Percentiles rank a stretch among this genome's conserved stretches.
Conservation (phyloP, 208 protist genomes). For the Acanthamoeba triangularis region DNA sequence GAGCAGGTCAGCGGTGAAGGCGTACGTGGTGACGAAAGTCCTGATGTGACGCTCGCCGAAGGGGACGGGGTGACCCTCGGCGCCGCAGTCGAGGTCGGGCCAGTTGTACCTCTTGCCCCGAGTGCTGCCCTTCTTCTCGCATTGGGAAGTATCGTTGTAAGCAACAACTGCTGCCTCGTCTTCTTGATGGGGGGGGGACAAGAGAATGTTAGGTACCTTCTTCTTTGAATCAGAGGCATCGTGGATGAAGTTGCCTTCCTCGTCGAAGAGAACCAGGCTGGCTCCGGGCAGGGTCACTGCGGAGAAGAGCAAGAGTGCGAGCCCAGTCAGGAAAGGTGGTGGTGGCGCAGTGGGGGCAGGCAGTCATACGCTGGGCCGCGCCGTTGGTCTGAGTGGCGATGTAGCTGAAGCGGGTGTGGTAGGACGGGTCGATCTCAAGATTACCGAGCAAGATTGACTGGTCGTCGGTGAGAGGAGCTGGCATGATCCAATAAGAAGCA, state of each 20-base stretch:
- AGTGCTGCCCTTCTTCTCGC: background rate
- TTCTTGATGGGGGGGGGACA: no score
- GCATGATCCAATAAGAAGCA: no score
- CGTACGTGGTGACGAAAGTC: background rate
- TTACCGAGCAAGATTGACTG: background rate
- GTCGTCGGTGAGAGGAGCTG: background rate
- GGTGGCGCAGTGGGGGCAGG: background rate
- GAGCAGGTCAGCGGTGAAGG: background rate
- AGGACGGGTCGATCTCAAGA: background rate
- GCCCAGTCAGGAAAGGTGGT: background rate
- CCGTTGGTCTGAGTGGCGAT: background rate
- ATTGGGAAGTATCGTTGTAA: background rate
- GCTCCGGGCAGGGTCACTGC: background rate
- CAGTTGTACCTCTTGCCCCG: slow-evolving; percentile 12
- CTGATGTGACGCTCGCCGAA: slow-evolving; percentile 9
- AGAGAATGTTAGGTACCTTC: background rate
- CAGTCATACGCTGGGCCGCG: background rate
- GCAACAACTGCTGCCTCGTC: no score
- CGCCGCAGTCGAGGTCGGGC: background rate
- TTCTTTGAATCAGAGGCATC: background rate
- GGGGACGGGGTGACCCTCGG: background rate
- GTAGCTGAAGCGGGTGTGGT: background rate
- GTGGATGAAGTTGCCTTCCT: background rate
- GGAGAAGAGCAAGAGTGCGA: background rate
- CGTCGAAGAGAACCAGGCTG: background rate